These are phyloP conservation scores for Anthracocystis panici-leucophaei DNA, from an alignment of 1,284 basidiomycete genomes.

Conservation along the genomic window DNA sequence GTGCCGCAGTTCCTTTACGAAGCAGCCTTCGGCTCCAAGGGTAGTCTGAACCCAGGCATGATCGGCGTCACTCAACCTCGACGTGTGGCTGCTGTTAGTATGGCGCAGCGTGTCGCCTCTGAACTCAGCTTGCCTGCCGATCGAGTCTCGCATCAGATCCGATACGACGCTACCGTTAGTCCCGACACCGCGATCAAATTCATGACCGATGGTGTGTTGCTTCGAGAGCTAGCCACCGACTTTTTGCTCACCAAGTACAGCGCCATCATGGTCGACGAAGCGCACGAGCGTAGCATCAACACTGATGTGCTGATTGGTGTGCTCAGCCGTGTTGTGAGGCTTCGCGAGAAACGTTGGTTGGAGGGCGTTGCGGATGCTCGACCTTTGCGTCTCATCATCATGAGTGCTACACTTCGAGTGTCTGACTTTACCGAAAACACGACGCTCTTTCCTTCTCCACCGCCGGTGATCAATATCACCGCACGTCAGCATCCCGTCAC, in stretches of 20 bases:
- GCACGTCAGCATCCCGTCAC: conserved; percentile 96
- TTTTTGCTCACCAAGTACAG: conserved; percentile 91
- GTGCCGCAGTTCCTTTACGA: conserved; percentile 94
- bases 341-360: conserved; percentile 75
- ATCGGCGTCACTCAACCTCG: conserved; percentile 98
- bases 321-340: conserved; percentile 86
- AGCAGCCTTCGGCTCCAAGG: conserved; percentile 89
- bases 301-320: conserved; percentile 98
- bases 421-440: conserved; percentile 91
- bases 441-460: conserved; percentile 82
- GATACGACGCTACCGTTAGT: conserved; percentile 93
- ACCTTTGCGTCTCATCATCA: conserved; percentile 93
- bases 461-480: conserved; percentile 88
- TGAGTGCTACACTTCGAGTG: conserved; percentile 97
- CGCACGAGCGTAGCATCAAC: conserved; percentile 97
- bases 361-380: conserved; percentile 68
- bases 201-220: conserved; percentile 98
- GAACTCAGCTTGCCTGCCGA: conserved; percentile 86
- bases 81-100: conserved; percentile 95
- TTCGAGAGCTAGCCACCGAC: conserved; percentile 91
- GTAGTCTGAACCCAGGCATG: conserved; percentile 94
- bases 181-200: conserved; percentile 94
- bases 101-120: conserved; percentile 88
- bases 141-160: conserved; percentile 93
- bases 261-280: conserved; percentile 91